Conservation (phyloP, 257 asterid genomes). For the Solanum sitiens region DNA sequence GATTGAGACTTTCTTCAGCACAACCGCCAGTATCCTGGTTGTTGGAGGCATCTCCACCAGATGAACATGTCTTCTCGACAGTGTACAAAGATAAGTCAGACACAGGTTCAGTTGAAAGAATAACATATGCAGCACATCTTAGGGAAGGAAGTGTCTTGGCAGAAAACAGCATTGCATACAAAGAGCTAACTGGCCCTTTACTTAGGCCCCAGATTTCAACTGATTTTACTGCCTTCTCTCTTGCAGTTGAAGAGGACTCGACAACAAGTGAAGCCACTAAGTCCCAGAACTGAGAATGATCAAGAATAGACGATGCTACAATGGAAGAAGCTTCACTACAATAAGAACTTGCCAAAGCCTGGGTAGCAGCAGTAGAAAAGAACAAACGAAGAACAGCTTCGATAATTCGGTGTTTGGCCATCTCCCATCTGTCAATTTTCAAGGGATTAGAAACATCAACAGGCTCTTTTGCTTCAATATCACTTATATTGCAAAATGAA, state of each 20-base stretch:
- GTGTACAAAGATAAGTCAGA: constrained; percentile 40
- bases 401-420: constrained; percentile 56
- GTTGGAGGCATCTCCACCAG: constrained; percentile 28
- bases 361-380: constrained; percentile 72
- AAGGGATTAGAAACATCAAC: constrained; percentile 28
- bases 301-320: constrained; percentile 60
- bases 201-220: constrained; percentile 89
- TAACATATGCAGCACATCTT: constrained; percentile 76
- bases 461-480: constrained; percentile 26
- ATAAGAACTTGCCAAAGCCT: constrained; percentile 51
- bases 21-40: constrained; percentile 31
- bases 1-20: constrained; percentile 42
- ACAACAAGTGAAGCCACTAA: constrained; percentile 63
- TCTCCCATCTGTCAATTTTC: constrained; percentile 65
- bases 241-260: constrained; percentile 71
- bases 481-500: constrained; percentile 33
- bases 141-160: constrained; percentile 60
- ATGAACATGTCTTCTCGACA: constrained; percentile 12
- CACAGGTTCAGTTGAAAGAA: constrained; percentile 71
- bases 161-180: constrained; percentile 76
- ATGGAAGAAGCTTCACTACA: constrained; percentile 48
- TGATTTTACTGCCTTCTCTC: constrained; percentile 85
- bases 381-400: constrained; percentile 88
- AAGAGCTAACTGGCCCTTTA: constrained; percentile 77
- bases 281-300: constrained; percentile 74